These are phyloP conservation scores for Cutaneotrichosporon curvatum DNA, from an alignment of 1,284 basidiomycete genomes.

Conservation along the genomic window DNA sequence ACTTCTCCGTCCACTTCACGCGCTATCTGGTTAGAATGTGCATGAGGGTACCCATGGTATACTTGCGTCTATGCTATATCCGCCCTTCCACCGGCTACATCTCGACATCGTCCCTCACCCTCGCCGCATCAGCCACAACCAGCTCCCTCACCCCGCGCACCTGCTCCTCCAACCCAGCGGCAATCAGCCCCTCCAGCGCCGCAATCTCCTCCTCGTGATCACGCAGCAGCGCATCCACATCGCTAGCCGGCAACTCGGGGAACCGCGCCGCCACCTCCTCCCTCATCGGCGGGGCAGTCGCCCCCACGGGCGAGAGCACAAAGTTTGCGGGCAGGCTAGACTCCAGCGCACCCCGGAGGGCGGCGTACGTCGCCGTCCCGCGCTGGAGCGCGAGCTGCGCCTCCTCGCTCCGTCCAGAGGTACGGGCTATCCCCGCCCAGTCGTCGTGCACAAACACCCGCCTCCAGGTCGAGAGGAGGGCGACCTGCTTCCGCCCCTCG, in stretches of 20 bases:
- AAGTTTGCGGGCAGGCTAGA: slow-evolving; percentile 21
- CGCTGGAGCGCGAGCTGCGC: slow-evolving; percentile 27
- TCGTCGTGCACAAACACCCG: slow-evolving; percentile 80
- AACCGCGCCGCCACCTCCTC: slow-evolving; percentile 41
- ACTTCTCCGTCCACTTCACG: too few relatives aligned
- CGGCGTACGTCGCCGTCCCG: slow-evolving; percentile 32
- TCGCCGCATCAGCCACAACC: slow-evolving; percentile 13
- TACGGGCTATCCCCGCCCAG: slow-evolving; percentile 35
- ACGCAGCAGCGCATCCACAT: slow-evolving; percentile 34
- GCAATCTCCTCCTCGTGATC: slow-evolving; percentile 38
- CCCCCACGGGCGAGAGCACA: slow-evolving; percentile 29
- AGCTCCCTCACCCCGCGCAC: slow-evolving; percentile 29
- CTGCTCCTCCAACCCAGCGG: slow-evolving; percentile 28
- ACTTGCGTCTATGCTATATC: too few relatives aligned
- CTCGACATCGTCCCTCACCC: slow-evolving; percentile 13
- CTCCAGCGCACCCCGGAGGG: slow-evolving; percentile 22
- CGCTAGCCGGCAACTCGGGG: slow-evolving; percentile 24
- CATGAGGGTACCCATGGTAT: too few relatives aligned
- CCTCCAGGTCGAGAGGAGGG: slow-evolving; percentile 72
- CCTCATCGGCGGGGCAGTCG: slow-evolving; percentile 26
- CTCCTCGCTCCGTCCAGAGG: slow-evolving; percentile 39
- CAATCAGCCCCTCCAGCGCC: slow-evolving; percentile 27
- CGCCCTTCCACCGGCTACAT: slow-evolving; percentile 8
- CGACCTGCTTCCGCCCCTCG: slow-evolving; percentile 59
- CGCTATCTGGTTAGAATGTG: too few relatives aligned